These are phyloP conservation scores for Kuraishia piskuri DNA, from an alignment of 805 yeast genomes.

Conservation along the genomic window DNA sequence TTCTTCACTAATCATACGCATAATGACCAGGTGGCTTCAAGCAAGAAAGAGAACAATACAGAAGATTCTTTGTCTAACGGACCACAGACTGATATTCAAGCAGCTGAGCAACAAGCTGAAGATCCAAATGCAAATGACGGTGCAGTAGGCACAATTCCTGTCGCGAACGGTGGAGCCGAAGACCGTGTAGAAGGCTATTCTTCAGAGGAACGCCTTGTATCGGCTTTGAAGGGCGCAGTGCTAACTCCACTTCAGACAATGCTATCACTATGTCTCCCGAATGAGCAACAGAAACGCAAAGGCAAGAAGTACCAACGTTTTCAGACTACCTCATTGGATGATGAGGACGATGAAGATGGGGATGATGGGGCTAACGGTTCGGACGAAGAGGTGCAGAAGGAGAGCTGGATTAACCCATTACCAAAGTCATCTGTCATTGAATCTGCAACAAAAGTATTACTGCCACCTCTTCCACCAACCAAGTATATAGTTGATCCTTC, in stretches of 20 bases:
- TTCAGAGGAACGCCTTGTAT: conserved; percentile 3
- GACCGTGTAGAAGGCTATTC: not conserved
- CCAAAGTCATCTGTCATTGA: conserved; percentile 73
- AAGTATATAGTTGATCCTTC: conserved; percentile 62
- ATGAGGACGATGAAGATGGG: conserved; percentile 7
- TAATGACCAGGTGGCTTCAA: not conserved
- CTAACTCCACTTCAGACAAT: conserved; percentile 36
- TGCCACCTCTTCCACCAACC: conserved; percentile 74
- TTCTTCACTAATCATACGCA: not conserved
- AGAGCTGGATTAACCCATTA: conserved; percentile 18
- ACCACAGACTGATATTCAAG: not conserved
- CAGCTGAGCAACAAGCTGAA: conserved; percentile 1
- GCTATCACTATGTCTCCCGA: conserved; percentile 32
- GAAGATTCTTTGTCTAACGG: not conserved
- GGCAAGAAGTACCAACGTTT: conserved; percentile 18
- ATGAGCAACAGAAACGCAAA: conserved; percentile 12
- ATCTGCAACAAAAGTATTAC: conserved; percentile 66
- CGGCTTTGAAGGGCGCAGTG: conserved; percentile 13
- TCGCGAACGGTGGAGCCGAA: conserved; percentile 10
- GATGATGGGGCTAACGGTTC: conserved; percentile 8
- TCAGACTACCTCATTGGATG: conserved; percentile 17
- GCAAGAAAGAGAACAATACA: not conserved
- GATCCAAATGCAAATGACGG: not conserved
- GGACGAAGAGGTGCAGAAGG: conserved; percentile 8
- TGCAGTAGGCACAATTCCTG: conserved; percentile 22